phyloP scores from a whole-genome alignment of 2,329 filamentous ascomycete genomes.

The Exophiala viscosa region DNA sequence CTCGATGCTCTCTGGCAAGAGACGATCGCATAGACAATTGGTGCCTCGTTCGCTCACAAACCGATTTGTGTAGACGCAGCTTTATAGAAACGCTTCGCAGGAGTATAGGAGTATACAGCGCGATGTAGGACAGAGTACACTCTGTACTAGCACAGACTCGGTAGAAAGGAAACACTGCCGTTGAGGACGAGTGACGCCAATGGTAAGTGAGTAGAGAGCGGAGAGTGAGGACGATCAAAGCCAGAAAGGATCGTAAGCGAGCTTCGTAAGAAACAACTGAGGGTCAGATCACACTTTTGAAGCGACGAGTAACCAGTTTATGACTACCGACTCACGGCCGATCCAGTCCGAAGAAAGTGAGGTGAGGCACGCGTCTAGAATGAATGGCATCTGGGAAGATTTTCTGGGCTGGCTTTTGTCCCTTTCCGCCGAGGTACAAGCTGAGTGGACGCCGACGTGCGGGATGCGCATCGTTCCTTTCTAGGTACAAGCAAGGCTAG shows the following conservation, averaged over 20 bases:
- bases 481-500: neutral
- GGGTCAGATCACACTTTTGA: conserved; percentile 15
- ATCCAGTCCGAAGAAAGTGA: conserved; percentile 12
- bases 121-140: conserved; percentile 1
- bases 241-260: neutral
- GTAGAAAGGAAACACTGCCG: neutral
- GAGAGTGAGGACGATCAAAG: neutral
- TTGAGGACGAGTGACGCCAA: neutral
- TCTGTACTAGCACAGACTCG: conserved; percentile 8
- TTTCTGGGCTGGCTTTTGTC: conserved; percentile 1
- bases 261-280: neutral
- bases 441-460: neutral
- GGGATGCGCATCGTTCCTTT: no score
- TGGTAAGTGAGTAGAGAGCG: neutral
- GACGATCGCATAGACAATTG: no score
- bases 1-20: no score
- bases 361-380: conserved; percentile 8
- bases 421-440: conserved; percentile 24
- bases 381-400: conserved; percentile 3
- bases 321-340: conserved; percentile 11
- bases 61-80: no score
- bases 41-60: no score
- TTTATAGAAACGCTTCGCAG: no score
- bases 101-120: no score
- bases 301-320: conserved; percentile 8